Evolutionary conservation across 495 filamentous ascomycete genomes (phyloP), one percentile per base, ranked within the genome.

Genomic region (Aspergillus saccharolyticus): DNA sequence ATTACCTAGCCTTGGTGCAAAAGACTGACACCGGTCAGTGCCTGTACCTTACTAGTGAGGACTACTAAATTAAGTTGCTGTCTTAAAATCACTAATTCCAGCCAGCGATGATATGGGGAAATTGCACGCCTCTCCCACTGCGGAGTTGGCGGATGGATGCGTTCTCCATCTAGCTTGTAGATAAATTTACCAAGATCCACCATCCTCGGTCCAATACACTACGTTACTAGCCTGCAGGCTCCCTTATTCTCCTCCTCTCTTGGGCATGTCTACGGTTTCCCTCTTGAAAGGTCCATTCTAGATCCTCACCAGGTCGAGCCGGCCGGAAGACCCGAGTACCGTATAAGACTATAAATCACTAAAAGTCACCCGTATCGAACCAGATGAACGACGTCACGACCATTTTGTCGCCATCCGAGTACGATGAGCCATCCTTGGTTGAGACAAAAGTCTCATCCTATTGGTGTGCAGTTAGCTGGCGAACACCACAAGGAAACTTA

Each of bases 121-220:
- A 50, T 50, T 50, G 22, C 47, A 30, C 28, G 47, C 33, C 47
- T 50, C 22, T 50, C 24, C 22, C n/a, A 24, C 22, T 50, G 47
- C 47, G 47, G 47, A 50, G 47, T 14, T 50, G 22, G 21, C 47
- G 47, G 47, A 50, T 50, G 47, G 28, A 50, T 50, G 47, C 47
- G 47, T 50, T 17, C 47, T 22, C 44, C 22, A 22, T 17, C 21
- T 39, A 15, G 33, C 46, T 49, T 25, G 46, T 49, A 21, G 17
- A 46, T 46, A 21, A 22, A 19, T 19, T 19, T 49, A n/a, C 33
- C 33, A 39, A 39, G 33, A 39, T 39, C 33, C 33, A 39, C 33
- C 33, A 39, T 15, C 12, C 10, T 39, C 33, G 33, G 33, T 39
- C 33, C 33, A 39, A 39, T 39, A 5, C 33, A 39, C 33, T 39